Conservation (phyloP, 352 stramenopile genomes). For the Discostella stelligera region DNA sequence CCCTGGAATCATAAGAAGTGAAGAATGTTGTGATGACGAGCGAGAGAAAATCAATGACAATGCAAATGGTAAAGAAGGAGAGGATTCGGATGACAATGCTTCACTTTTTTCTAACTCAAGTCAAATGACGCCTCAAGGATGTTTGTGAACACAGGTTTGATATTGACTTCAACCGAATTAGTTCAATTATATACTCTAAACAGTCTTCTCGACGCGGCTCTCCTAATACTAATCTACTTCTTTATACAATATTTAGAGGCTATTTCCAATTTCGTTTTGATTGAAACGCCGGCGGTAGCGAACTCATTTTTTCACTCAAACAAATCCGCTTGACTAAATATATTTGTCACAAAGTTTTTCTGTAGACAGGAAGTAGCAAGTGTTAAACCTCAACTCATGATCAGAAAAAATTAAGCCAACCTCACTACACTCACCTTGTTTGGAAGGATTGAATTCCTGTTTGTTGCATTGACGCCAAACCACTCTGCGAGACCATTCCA, state of each 20-base stretch:
- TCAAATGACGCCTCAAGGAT: background rate
- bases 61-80: no score
- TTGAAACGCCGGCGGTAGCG: no score
- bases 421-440: conserved; percentile 18
- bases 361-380: background rate
- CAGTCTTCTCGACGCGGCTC: no score
- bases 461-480: conserved; percentile 46
- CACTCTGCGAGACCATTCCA: conserved; percentile 49
- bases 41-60: background rate
- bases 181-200: no score
- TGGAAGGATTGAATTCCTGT: conserved; percentile 33
- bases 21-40: background rate
- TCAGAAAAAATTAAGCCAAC: background rate
- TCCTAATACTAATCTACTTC: no score
- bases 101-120: conserved; percentile 5
- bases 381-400: background rate
- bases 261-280: background rate
- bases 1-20: background rate
- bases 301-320: conserved; percentile 26
- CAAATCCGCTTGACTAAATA: conserved; percentile 36
- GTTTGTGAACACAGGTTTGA: background rate
- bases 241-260: no score
- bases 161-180: no score
- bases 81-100: background rate
- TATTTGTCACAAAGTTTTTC: conserved; percentile 30